Evolutionary conservation across 1,284 basidiomycete species (phyloP).

Genomic region (Malassezia sympodialis): DNA sequence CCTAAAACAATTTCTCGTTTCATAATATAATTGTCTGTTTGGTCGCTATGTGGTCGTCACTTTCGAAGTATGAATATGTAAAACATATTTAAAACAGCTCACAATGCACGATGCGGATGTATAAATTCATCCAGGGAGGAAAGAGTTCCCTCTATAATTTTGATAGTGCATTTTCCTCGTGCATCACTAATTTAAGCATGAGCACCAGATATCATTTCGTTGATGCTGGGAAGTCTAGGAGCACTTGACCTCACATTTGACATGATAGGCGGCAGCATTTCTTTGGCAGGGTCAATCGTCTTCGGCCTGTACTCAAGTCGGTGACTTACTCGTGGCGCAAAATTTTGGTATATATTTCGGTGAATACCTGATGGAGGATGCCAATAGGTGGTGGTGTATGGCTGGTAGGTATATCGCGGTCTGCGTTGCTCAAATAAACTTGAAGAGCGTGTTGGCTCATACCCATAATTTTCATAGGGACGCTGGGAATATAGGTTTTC

Average conservation of each 20-base stretch:
- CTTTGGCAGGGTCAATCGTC: background rate
- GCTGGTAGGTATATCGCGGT: background rate
- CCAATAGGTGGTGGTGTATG: background rate
- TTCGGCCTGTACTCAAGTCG: background rate
- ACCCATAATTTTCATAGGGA: background rate
- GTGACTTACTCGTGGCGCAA: background rate
- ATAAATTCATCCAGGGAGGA: background rate
- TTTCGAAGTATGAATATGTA: background rate
- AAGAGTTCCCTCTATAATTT: background rate
- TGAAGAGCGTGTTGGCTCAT: too few relatives aligned
- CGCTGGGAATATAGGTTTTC: background rate
- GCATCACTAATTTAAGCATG: background rate
- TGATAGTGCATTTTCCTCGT: background rate
- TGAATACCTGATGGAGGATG: background rate
- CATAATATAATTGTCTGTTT: background rate
- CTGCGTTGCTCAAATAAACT: background rate
- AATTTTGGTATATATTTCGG: background rate
- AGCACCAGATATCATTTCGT: conserved; percentile 5
- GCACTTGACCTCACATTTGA: background rate
- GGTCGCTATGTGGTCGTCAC: background rate
- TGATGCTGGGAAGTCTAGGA: conserved; percentile 8
- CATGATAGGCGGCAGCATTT: conserved; percentile 7
- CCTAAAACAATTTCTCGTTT: too few relatives aligned
- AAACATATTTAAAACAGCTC: background rate
- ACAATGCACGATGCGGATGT: background rate